Evolutionary conservation across 2,329 filamentous ascomycete genomes (phyloP).

Genomic region (Coniochaeta sp.): DNA sequence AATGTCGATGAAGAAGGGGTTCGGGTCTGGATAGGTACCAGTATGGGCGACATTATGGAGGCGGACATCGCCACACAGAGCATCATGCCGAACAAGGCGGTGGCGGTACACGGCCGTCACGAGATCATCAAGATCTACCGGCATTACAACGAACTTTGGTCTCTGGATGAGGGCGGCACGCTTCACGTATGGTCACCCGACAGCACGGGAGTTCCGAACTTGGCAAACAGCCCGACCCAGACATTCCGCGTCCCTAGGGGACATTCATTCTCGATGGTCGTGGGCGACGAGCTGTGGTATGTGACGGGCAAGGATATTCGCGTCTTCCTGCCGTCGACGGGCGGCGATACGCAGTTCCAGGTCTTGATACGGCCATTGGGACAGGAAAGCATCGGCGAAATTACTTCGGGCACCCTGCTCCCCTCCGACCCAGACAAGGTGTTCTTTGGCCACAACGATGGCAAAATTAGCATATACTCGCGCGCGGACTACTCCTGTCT

Average conservation of each 20-base stretch:
- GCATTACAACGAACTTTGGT: slow-evolving; percentile 87
- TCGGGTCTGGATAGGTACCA: slow-evolving; percentile 84
- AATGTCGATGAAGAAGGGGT: slow-evolving; percentile 75
- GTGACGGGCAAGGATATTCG: slow-evolving; percentile 82
- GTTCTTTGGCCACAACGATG: slow-evolving; percentile 87
- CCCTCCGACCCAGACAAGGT: slow-evolving; percentile 70
- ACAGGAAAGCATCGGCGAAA: slow-evolving; percentile 71
- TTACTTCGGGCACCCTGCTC: slow-evolving; percentile 75
- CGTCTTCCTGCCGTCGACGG: slow-evolving; percentile 68
- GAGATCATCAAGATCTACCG: slow-evolving; percentile 82
- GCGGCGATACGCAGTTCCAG: slow-evolving; percentile 65
- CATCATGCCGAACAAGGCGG: slow-evolving; percentile 60
- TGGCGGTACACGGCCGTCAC: slow-evolving; percentile 62
- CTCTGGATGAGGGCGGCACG: slow-evolving; percentile 81
- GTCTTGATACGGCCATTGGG: slow-evolving; percentile 64
- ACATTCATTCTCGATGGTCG: slow-evolving; percentile 82
- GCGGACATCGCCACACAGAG: slow-evolving; percentile 71
- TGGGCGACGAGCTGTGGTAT: slow-evolving; percentile 82
- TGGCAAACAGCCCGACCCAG: slow-evolving; percentile 64
- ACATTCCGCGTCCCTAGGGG: slow-evolving; percentile 72
- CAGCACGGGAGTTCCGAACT: slow-evolving; percentile 60
- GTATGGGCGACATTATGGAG: slow-evolving; percentile 80
- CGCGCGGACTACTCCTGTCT: slow-evolving; percentile 68
- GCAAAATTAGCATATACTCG: slow-evolving; percentile 92
- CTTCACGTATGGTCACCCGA: slow-evolving; percentile 84